Evolutionary conservation across 2,329 filamentous ascomycete genomes (phyloP).

Genomic region (Amphichorda felina): DNA sequence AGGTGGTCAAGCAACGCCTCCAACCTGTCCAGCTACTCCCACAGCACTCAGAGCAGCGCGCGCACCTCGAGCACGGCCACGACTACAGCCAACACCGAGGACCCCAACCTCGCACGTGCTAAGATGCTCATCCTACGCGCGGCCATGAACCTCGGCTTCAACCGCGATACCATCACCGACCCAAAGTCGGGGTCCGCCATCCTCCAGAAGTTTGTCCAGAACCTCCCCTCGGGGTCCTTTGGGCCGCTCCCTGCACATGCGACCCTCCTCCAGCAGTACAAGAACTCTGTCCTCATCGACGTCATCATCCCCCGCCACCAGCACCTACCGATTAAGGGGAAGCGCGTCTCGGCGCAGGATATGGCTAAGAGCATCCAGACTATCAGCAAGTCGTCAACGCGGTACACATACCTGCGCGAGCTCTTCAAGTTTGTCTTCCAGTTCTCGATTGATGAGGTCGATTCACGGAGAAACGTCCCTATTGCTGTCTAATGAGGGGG

Average conservation of each 20-base stretch:
- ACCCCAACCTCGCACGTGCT: conserved; percentile 64
- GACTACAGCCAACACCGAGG: conserved; percentile 60
- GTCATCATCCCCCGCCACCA: conserved; percentile 35
- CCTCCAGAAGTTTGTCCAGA: conserved; percentile 65
- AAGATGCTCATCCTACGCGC: conserved; percentile 75
- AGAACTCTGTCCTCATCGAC: conserved; percentile 66
- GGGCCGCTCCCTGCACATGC: conserved; percentile 60
- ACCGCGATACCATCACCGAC: conserved; percentile 39
- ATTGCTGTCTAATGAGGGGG: conserved; percentile 35
- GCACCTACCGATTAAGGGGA: conserved; percentile 37
- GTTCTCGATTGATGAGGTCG: conserved; percentile 68
- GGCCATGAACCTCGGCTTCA: conserved; percentile 74
- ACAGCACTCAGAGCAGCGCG: conserved; percentile 55
- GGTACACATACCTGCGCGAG: conserved; percentile 72
- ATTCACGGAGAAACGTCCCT: conserved; percentile 51
- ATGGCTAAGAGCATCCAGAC: conserved; percentile 68
- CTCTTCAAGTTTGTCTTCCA: conserved; percentile 78
- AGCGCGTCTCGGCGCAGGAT: conserved; percentile 56
- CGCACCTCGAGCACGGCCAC: conserved; percentile 62
- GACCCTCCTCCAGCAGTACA: conserved; percentile 65
- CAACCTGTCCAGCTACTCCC: conserved; percentile 69
- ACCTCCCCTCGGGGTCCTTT: conserved; percentile 66
- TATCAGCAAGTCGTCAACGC: conserved; percentile 54
- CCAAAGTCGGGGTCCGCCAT: conserved; percentile 35
- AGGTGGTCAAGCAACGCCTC: conserved; percentile 77